Evolutionary conservation across 2,329 filamentous ascomycete genomes (phyloP).

Genomic region (Diatrype stigma): DNA sequence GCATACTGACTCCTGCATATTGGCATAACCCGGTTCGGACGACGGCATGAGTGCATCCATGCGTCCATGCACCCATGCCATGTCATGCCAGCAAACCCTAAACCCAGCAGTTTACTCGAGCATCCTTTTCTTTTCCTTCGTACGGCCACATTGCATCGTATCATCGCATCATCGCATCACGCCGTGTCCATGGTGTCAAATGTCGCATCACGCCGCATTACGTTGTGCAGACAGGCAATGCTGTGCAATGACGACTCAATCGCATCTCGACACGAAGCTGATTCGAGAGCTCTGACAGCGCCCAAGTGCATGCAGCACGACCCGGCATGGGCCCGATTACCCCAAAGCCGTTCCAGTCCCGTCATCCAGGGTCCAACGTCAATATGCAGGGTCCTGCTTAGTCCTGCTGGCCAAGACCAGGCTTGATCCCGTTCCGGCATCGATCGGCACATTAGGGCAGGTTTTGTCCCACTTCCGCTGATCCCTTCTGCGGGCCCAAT

Average conservation of each 20-base stretch:
- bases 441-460: not conserved
- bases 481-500: not conserved
- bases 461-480: not conserved
- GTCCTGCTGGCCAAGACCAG: constrained; percentile 2
- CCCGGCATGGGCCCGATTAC: too few species aligned
- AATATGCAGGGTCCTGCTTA: constrained; percentile 8
- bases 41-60: too few species aligned
- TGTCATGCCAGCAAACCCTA: too few species aligned
- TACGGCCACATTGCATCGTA: too few species aligned
- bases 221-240: too few species aligned
- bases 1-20: too few species aligned
- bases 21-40: too few species aligned
- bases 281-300: not conserved
- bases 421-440: not conserved
- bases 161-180: not conserved
- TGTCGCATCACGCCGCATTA: too few species aligned
- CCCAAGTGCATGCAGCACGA: too few species aligned
- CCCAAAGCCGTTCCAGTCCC: not conserved
- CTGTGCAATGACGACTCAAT: not conserved
- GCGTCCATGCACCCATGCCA: too few species aligned
- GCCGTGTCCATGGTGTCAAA: not conserved
- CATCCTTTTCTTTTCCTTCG: too few species aligned
- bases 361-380: constrained; percentile 7
- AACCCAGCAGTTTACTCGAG: too few species aligned
- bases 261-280: not conserved